Evolutionary conservation across 164 flowering plant genomes (phyloP), one percentile per base, ranked within the genome.

Genomic region (Akebia trifoliata): DNA sequence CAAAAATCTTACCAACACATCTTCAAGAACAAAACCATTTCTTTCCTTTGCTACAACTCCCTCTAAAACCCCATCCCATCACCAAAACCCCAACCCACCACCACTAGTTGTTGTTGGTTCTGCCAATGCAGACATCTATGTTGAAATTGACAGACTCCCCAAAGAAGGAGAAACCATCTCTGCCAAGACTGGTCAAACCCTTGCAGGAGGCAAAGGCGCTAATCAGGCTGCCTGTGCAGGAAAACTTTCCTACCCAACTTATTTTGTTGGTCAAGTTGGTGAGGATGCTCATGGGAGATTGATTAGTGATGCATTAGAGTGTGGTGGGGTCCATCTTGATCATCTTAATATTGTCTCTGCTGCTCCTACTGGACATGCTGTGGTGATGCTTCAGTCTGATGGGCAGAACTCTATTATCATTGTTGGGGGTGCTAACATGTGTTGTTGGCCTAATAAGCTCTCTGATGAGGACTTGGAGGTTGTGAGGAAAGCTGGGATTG

Each of bases 151-250:
- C 4, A 59, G 95, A 30, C 69, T 92, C 2, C 97, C 97, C 0
- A 66, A 44, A 31, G 81, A 75, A 61, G 95, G 98, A 0, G 98
- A 92, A 76, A 92, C 97, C 25, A 70, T 92, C 32, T 82, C 97
- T 0, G 97, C 97, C 43, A 75, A 71, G 50, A 65, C 74, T 4
- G 90, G 95, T 0, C 85, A 81, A 64, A 84, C 85, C 7, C 77
- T 89, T 3, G 90, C 98, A 1, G 97, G 98, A 1, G 98, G 98
- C 37, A 92, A 92, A 61, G 97, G 98, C 0, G 97, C 97, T 6
- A 93, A 92, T 47, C 98, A 92, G 65, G 97, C 97, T 6, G 86
- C 78, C 1, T 93, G 98, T 29, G 88, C 85, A 0, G 83, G 80
- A 1, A 85, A 74, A 58, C 81, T 93, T 12, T 38, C 73, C 0